Base-by-base conservation (phyloP, 1,284 basidiomycete genomes). In the Pascua guehoae region DNA sequence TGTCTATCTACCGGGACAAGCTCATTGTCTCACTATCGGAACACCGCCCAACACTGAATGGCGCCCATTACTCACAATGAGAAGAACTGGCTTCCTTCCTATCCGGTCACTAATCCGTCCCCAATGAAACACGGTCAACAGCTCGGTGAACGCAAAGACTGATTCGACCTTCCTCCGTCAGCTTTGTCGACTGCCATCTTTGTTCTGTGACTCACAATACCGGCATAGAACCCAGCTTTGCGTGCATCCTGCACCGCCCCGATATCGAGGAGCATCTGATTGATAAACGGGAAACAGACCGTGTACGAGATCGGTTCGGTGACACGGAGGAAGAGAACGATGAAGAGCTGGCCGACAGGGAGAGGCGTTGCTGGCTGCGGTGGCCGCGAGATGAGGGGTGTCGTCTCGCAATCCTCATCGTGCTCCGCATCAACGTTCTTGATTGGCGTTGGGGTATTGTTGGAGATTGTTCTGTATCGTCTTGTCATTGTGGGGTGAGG, bases 101-200 rank as follows among this genome's bases (percentile, higher is more conserved):
- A 67, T 67, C 17, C 63, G 41, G 52, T 73, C 71, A 40, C 63
- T 66, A 32, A 69, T 48, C 24, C 58, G 45, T 8, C 71, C 71
- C 71, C 70, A 73, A 50, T 69, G 66, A 52, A 70, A 73, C 32
- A 73, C 66, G 1, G 71, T 73, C n/a, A 65, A 47, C 8, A 73
- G 60, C 49, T 73, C 67, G 1, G 68, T 61, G 15, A 73, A 52
- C 5, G 69, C 67, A 52, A 73, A 73, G 12, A 73, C 55, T 16
- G 65, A 66, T 62, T 72, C 70, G 49, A 72, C 65, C 68, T 72
- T 32, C 24, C 24, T 32, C 24, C 4, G 24, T 32, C 24, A 32
- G 24, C 24, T 4, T 32, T 32, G 60, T 18, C 10, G 50, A 40
- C 42, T 45, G 42, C 36, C 18, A 7, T 24, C 10, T 12, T 4